Evolutionary conservation across 2,329 filamentous ascomycete genomes (phyloP).

Genomic region (Ophiostoma himal-ulmi): DNA sequence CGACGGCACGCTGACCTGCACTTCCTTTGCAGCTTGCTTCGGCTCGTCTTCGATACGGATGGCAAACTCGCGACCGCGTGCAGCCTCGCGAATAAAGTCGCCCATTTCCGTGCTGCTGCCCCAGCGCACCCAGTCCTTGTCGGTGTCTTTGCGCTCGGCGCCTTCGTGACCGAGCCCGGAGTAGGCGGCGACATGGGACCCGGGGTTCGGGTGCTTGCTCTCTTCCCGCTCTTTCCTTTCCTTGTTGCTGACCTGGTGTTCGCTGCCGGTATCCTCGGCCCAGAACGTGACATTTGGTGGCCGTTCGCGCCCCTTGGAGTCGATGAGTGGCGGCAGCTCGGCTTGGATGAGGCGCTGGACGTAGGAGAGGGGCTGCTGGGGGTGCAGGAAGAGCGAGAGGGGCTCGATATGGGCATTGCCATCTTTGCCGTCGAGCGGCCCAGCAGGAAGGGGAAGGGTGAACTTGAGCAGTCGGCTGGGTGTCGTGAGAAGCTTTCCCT

Average conservation of each 20-base stretch:
- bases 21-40: constrained; percentile 40
- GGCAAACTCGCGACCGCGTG: constrained; percentile 75
- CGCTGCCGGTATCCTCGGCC: constrained; percentile 65
- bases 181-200: constrained; percentile 57
- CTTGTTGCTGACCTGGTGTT: neutral
- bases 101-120: constrained; percentile 83
- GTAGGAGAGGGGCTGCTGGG: constrained; percentile 85
- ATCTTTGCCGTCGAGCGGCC: constrained; percentile 1
- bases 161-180: constrained; percentile 62
- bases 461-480: constrained; percentile 75
- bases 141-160: constrained; percentile 37
- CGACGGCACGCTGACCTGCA: constrained; percentile 74
- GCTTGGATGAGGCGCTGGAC: constrained; percentile 84
- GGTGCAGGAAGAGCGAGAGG: constrained; percentile 77
- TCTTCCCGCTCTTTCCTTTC: neutral
- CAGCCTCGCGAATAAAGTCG: constrained; percentile 88
- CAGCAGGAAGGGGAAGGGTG: constrained; percentile 60
- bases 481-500: constrained; percentile 70
- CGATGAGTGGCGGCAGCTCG: constrained; percentile 66
- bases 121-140: constrained; percentile 75
- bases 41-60: constrained; percentile 67
- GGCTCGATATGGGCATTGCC: constrained; percentile 58
- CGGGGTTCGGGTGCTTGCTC: neutral
- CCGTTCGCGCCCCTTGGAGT: constrained; percentile 56
- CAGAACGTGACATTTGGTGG: constrained; percentile 72